Conservation (phyloP, 2,329 filamentous ascomycete genomes). For the Botrytis tulipae region DNA sequence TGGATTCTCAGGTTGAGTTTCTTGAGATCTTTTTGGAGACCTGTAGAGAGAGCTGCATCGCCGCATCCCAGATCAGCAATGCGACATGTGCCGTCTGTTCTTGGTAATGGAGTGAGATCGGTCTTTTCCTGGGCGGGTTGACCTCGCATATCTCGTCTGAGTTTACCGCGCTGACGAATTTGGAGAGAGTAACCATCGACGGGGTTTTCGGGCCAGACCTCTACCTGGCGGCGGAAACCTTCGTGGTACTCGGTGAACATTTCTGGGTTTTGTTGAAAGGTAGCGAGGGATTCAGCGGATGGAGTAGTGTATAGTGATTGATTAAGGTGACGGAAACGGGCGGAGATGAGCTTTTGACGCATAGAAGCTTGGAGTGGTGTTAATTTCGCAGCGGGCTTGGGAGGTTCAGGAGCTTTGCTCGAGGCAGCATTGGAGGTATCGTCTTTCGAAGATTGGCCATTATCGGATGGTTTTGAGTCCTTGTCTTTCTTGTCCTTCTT, state of each 20-base stretch:
- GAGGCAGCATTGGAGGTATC: not conserved
- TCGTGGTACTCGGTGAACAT: conserved; percentile 97
- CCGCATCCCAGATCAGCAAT: conserved; percentile 94
- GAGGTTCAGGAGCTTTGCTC: conserved; percentile 36
- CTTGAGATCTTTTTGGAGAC: conserved; percentile 61
- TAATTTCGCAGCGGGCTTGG: conserved; percentile 56
- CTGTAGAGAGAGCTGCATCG: conserved; percentile 76
- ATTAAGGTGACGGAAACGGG: conserved; percentile 95
- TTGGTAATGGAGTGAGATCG: conserved; percentile 53
- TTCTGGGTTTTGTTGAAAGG: conserved; percentile 83
- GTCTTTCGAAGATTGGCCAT: not conserved
- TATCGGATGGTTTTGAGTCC: conserved; percentile 10
- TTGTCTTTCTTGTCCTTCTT: conserved; percentile 40
- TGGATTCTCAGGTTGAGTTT: conserved; percentile 71
- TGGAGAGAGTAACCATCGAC: conserved; percentile 80
- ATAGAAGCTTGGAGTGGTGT: conserved; percentile 92
- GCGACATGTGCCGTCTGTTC: conserved; percentile 69
- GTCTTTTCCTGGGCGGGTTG: conserved; percentile 30
- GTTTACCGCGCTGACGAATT: conserved; percentile 65
- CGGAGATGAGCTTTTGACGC: conserved; percentile 90
- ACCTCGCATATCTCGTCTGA: conserved; percentile 38
- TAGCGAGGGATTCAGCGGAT: conserved; percentile 74
- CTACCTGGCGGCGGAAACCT: conserved; percentile 92
- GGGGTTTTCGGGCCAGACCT: conserved; percentile 94
- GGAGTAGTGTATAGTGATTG: conserved; percentile 93